phyloP scores from a whole-genome alignment of 768 basidiomycete species.

The Mycena galopus region DNA sequence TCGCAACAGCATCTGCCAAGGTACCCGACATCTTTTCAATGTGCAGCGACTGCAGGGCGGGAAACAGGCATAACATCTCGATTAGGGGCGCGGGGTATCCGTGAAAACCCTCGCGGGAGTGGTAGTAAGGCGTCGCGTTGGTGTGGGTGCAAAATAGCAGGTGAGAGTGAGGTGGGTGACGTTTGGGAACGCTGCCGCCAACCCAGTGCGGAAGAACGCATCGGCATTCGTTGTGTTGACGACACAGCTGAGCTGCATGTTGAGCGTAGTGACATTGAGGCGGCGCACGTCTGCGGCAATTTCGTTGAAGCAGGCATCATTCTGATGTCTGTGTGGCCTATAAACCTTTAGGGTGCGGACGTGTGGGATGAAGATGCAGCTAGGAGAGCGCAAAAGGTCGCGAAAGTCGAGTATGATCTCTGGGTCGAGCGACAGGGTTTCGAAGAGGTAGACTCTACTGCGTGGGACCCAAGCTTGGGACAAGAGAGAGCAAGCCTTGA shows the following conservation, averaged over 20 bases:
- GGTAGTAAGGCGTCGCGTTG: neutral
- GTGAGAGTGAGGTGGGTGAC: neutral
- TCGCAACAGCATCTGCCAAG: neutral
- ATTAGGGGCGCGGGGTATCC: neutral
- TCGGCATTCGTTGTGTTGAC: no score
- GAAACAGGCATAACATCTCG: slow-evolving; percentile 10
- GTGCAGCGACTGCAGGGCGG: neutral
- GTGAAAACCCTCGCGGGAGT: neutral
- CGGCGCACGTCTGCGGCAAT: neutral
- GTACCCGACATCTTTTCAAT: neutral
- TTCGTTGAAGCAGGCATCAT: neutral
- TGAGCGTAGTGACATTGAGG: neutral
- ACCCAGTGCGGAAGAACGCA: neutral
- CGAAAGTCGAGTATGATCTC: neutral
- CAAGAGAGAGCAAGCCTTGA: slow-evolving; percentile 2
- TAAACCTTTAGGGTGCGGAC: neutral
- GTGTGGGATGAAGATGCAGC: neutral
- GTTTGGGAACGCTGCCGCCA: no score
- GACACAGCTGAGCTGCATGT: neutral
- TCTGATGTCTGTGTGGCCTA: neutral
- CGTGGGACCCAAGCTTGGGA: neutral
- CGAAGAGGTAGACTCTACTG: slow-evolving; percentile 10
- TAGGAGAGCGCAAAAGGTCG: neutral
- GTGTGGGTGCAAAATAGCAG: neutral
- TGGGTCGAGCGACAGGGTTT: neutral